These are phyloP conservation scores for Aphanomyces stellatus DNA, from an alignment of 352 stramenopile genomes.

Conservation along the genomic window DNA sequence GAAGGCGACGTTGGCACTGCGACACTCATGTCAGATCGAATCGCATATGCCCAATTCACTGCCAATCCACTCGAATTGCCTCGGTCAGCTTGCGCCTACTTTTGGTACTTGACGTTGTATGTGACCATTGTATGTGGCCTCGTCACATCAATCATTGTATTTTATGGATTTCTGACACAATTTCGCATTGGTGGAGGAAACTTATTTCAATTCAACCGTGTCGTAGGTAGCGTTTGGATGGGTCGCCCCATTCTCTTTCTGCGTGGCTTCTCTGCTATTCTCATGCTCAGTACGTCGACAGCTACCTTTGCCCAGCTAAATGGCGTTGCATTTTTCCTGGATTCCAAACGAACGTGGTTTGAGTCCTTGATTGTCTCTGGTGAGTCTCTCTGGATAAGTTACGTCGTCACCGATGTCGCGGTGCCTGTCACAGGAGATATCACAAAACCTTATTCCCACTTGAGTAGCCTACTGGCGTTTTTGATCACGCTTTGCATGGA, in stretches of 20 bases:
- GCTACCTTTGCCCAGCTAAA: not conserved
- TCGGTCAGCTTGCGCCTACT: conserved; percentile 7
- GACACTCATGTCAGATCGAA: not conserved
- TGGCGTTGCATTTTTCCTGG: not conserved
- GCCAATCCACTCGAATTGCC: conserved; percentile 11
- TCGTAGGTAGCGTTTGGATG: conserved; percentile 6
- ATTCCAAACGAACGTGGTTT: not conserved
- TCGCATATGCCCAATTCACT: not conserved
- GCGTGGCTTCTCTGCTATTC: not conserved
- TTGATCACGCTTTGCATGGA: not conserved
- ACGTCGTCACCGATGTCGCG: conserved; percentile 8
- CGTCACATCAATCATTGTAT: not conserved
- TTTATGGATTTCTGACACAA: not conserved
- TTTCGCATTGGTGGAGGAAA: not conserved
- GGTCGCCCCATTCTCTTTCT: conserved; percentile 1
- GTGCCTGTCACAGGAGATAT: not conserved
- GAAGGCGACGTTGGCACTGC: not conserved
- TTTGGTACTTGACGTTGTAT: conserved; percentile 9
- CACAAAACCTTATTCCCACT: not conserved
- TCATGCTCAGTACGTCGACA: conserved; percentile 6
- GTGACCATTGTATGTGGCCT: not conserved
- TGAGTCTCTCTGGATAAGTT: conserved; percentile 8
- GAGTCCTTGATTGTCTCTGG: not conserved
- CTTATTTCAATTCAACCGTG: conserved; percentile 16
- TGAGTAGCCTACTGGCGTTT: conserved; percentile 7